Evolutionary conservation across 1,284 basidiomycete genomes (phyloP), one percentile per base, ranked within the genome.

Genomic region (Papiliotrema laurentii): DNA sequence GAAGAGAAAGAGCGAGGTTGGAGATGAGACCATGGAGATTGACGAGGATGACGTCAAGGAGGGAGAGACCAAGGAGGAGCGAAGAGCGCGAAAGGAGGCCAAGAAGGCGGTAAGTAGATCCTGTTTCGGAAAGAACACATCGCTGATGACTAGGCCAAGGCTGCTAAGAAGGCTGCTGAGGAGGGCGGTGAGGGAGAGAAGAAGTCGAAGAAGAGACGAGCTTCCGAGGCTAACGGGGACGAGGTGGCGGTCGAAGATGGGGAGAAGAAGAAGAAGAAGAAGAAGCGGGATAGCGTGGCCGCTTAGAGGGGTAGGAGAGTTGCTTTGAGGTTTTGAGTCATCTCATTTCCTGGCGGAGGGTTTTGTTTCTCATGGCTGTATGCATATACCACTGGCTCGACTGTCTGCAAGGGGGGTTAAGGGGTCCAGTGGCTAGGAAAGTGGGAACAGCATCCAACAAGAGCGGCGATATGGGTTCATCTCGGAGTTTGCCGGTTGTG

Each of bases 1-100:
- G 77, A 86, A 90, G 76, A 87, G 87, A 75, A 81, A 81, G 75
- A 73, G 71, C 68, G 82, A 86, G 75, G 83, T 83, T 64, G 81
- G 79, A 65, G 80, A 78, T 66, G 78, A 72, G 48, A 69, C 66
- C 34, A 67, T 56, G 30, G 63, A 66, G 52, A 66, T 58, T 11
- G 63, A 62, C 16, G 75, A 74, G 60, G 79, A 77, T 30, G 63
- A 63, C 10, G 71, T 66, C 49, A 64, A 55, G 18, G 65, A 68
- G 44, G 73, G 72, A 27, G 72, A 71, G 61, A 71, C 68, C 53
- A 73, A 72, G 63, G 73, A 75, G 60, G 71, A 74, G 63, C 58
- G 65, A 45, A 80, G 80, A 56, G 87, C 86, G 68, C 82, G 85
- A 46, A 88, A 75, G 54, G 75, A 74, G 63, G 75, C 75, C 48